Percentiles rank a stretch among this genome's conserved stretches.
Conservation (phyloP, 495 filamentous ascomycete species). For the Annulohypoxylon moriforme region DNA sequence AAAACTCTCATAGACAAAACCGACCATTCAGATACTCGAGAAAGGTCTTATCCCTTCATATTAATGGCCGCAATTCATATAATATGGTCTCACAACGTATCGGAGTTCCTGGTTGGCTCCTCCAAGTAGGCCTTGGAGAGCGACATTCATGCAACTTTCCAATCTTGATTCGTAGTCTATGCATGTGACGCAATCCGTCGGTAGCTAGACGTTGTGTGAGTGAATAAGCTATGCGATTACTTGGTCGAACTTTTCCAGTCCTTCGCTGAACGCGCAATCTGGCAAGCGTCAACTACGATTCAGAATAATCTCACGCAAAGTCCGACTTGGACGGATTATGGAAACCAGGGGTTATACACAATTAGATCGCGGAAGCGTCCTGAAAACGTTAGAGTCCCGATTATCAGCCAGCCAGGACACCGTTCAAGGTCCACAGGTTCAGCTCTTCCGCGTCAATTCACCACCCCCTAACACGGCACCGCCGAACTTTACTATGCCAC, state of each 20-base stretch:
- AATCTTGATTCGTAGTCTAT: conserved; percentile 14
- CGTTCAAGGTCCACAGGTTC: conserved; percentile 19
- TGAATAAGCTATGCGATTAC: neutral
- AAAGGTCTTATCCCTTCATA: neutral
- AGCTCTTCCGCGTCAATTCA: conserved; percentile 28
- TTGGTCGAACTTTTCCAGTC: neutral
- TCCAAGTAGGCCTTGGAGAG: neutral
- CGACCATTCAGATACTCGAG: neutral
- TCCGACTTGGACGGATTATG: conserved; percentile 15
- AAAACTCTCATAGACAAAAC: neutral
- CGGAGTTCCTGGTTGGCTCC: neutral
- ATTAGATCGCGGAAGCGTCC: conserved; percentile 15
- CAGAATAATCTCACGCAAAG: neutral
- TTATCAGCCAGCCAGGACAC: conserved; percentile 3
- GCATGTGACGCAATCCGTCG: conserved; percentile 1
- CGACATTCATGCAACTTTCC: conserved; percentile 4
- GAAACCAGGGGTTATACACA: conserved; percentile 20
- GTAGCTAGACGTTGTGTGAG: neutral
- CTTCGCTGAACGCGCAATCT: neutral
- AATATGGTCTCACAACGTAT: neutral
- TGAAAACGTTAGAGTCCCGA: conserved; percentile 20
- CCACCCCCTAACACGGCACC: neutral
- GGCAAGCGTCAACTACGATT: neutral
- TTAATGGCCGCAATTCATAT: neutral
- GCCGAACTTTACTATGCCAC: conserved; percentile 1